Conservation (phyloP, 2,329 filamentous ascomycete genomes). For the Aureobasidium zeae region DNA sequence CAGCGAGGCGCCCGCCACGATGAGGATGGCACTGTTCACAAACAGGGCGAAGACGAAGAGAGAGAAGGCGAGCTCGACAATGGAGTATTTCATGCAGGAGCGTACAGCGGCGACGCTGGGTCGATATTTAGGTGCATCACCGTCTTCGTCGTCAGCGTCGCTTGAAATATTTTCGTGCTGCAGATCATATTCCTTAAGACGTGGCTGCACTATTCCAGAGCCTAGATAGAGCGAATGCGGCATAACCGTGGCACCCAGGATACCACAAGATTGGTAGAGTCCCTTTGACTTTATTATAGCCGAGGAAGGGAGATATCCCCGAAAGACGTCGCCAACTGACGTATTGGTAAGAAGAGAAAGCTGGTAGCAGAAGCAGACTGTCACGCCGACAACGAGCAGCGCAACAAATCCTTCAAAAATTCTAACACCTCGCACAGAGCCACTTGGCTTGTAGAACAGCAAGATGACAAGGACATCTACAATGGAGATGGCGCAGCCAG, state of each 20-base stretch:
- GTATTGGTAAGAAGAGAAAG: conserved; percentile 52
- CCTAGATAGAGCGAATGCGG: conserved; percentile 61
- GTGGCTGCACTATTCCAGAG: conserved; percentile 58
- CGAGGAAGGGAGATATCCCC: conserved; percentile 54
- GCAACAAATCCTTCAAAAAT: conserved; percentile 58
- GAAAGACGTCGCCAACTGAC: conserved; percentile 51
- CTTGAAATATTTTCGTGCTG: conserved; percentile 28
- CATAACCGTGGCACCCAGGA: conserved; percentile 68
- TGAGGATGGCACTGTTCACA: conserved; percentile 36
- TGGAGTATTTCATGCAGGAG: conserved; percentile 33
- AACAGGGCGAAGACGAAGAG: conserved; percentile 37
- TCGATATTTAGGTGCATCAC: conserved; percentile 27
- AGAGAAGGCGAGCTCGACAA: conserved; percentile 31
- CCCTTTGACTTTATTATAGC: conserved; percentile 50
- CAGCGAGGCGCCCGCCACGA: conserved; percentile 61
- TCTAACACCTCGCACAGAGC: conserved; percentile 50
- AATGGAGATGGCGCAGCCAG: conserved; percentile 59
- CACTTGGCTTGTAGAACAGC: conserved; percentile 53
- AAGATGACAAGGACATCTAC: conserved; percentile 59
- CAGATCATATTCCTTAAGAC: conserved; percentile 54
- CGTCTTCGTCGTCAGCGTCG: conserved; percentile 24
- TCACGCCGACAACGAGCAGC: conserved; percentile 56
- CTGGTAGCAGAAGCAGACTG: conserved; percentile 62
- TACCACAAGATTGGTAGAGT: conserved; percentile 64
- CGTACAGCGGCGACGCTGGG: conserved; percentile 33